Base-by-base conservation (phyloP, 306 rosid genomes). In the Rosa rugosa region DNA sequence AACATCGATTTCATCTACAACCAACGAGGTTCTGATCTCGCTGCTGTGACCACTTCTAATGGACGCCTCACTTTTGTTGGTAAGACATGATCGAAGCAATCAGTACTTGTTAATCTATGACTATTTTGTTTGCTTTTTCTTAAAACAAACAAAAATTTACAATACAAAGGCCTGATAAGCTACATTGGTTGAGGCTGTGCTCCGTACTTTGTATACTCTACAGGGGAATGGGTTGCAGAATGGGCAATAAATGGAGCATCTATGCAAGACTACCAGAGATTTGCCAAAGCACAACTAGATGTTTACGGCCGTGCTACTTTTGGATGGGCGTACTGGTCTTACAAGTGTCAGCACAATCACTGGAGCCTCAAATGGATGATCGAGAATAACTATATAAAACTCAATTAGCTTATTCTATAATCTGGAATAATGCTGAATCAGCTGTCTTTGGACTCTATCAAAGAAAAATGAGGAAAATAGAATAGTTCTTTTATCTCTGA, bases 301-400 rank as follows among this genome's bases (percentile, higher is more conserved):
- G 94, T 88, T 11, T 88, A 90, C 17, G 82, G 84, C 31, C 64
- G 54, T 44, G 94, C 90, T 59, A 83, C 85, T 50, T 90, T 88
- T 73, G 92, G 92, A 79, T 85, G 92, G 92, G 92, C 89, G 17
- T 90, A 83, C 80, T 90, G 92, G 92, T 79, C 92, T 6, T 90
- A 88, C 83, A 86, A 72, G 72, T 88, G 89, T 75, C 75, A 60
- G 22, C 17, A 76, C 22, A n/a, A 78, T 16, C 72, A 69, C 36
- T 90, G 90, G 94, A 83, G 75, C 76, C 83, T 90, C 62, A 76
- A 72, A 78, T 88, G 94, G 94, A 64, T 90, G 88, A 82, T 90
- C 8, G 68, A 85, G 7, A 86, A 86, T 59, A 73, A 79, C 66
- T 81, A 75, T 68, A 82, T 80, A 53, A 51, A 79, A 67, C 77